Evolutionary conservation across 768 basidiomycete genomes (phyloP), one percentile per base, ranked within the genome.

Genomic region (Multifurca ochricompacta): DNA sequence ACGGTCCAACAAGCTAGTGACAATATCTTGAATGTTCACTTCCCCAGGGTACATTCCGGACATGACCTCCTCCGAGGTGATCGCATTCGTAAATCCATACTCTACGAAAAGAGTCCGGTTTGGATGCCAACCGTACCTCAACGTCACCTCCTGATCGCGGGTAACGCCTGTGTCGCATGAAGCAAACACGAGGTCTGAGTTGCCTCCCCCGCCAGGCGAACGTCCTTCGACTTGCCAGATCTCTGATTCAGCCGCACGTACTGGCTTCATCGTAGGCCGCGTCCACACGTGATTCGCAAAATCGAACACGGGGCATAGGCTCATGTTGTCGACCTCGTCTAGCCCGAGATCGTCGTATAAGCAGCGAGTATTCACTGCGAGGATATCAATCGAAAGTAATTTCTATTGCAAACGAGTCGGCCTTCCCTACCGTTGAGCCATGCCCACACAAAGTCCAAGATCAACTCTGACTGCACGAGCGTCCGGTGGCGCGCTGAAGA

Each of bases 231-330:
- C 28, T 25, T 39, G 30, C 43, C 43, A 41, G 50, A 41, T 52
- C 45, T 47, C 45, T 40, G 55, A 47, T 41, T 42, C 9, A 18
- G 36, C 37, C 19, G 31, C 34, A 7, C 45, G 55, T 32, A 68
- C 62, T 19, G 77, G 82, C 11, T 60, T 66, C 70, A 79, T 76
- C 52, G 74, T 71, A 9, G 74, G 69, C 36, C 65, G 65, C 32
- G 64, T 47, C 36, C 71, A 59, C 2, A 73, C 71, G 60, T 96
- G 93, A 62, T 96, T 96, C 13, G 90, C 90, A 58, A 97, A 85
- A 70, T 98, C 95, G 48, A 96, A 73, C 31, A 96, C 74, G 8
- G 95, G 95, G 56, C 88, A 89, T 54, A 98, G 74, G 0, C 92
- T 89, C 55, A 93, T 69, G 64, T 95, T 93, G 66, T 91, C 80